A percentile compares a stretch with the other conserved stretches of the same genome.
Conservation (phyloP, 768 basidiomycete species). For the Mycena maculata region DNA sequence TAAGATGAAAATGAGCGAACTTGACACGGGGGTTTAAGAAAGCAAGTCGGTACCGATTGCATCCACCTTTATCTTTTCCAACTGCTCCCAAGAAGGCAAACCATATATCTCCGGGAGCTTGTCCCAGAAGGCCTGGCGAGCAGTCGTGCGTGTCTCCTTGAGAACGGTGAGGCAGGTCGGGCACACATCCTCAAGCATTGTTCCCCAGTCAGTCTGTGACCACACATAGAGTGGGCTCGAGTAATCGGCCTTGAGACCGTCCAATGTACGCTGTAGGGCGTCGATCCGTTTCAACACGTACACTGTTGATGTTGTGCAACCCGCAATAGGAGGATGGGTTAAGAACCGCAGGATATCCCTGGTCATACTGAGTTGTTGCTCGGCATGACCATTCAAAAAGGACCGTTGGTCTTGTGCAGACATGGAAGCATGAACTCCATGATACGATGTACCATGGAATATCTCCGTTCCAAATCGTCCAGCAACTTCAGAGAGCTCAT, state of each 20-base stretch:
- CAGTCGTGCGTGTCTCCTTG: neutral
- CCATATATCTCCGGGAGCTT: slow-evolving; percentile 4
- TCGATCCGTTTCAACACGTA: too few species aligned
- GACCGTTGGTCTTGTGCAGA: neutral
- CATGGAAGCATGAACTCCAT: neutral
- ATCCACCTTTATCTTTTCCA: slow-evolving; percentile 3
- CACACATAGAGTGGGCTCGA: too few species aligned
- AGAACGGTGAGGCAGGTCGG: neutral
- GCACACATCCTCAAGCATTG: too few species aligned
- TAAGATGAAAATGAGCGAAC: too few species aligned
- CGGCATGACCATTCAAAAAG: neutral
- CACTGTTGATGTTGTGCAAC: too few species aligned
- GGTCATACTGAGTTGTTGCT: neutral
- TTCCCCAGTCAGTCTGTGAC: too few species aligned
- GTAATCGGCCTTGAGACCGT: too few species aligned
- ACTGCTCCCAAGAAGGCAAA: neutral
- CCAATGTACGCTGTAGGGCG: too few species aligned
- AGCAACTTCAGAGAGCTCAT: neutral
- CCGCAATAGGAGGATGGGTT: too few species aligned
- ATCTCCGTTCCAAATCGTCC: neutral
- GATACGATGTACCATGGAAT: neutral
- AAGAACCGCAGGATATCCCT: slow-evolving; percentile 41
- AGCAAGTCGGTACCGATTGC: neutral
- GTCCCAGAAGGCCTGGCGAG: slow-evolving; percentile 2
- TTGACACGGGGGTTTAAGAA: too few species aligned